phyloP scores from a whole-genome alignment of 2,329 filamentous ascomycete species.

The Basipetospora chlamydospora region DNA sequence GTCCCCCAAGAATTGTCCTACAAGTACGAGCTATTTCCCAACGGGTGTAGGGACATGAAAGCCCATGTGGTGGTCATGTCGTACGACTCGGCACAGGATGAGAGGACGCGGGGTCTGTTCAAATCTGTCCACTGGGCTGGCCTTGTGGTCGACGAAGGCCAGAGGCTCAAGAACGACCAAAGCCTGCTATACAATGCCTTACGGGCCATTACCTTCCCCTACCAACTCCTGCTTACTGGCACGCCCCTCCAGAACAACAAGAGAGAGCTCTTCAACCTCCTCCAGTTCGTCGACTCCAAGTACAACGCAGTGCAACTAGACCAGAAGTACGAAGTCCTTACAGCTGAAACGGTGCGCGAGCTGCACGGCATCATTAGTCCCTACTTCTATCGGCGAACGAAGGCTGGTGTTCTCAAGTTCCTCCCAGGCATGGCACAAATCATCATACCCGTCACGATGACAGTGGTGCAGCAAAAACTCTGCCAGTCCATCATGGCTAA shows the following conservation, averaged over 20 bases:
- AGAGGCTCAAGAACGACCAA: conserved; percentile 86
- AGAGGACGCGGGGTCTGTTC: conserved; percentile 51
- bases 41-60: conserved; percentile 49
- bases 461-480: conserved; percentile 78
- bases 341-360: conserved; percentile 64
- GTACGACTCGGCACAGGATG: conserved; percentile 75
- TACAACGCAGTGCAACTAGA: conserved; percentile 61
- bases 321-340: conserved; percentile 60
- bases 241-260: conserved; percentile 95
- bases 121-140: conserved; percentile 67
- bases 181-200: conserved; percentile 68
- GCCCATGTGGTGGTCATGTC: conserved; percentile 92
- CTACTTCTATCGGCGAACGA: conserved; percentile 62
- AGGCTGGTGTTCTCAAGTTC: conserved; percentile 80
- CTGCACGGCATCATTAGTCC: conserved; percentile 72
- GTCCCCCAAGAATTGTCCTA: conserved; percentile 63
- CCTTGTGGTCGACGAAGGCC: conserved; percentile 86
- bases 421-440: conserved; percentile 88
- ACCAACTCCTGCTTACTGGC: conserved; percentile 74
- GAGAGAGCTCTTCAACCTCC: conserved; percentile 85
- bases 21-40: conserved; percentile 73
- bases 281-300: conserved; percentile 75
- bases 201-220: conserved; percentile 59
- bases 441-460: conserved; percentile 93
- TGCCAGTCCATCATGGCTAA: conserved; percentile 89